Evolutionary conservation across 139 green algal genomes (phyloP).

Genomic region (Pedinophyceae sp.): DNA sequence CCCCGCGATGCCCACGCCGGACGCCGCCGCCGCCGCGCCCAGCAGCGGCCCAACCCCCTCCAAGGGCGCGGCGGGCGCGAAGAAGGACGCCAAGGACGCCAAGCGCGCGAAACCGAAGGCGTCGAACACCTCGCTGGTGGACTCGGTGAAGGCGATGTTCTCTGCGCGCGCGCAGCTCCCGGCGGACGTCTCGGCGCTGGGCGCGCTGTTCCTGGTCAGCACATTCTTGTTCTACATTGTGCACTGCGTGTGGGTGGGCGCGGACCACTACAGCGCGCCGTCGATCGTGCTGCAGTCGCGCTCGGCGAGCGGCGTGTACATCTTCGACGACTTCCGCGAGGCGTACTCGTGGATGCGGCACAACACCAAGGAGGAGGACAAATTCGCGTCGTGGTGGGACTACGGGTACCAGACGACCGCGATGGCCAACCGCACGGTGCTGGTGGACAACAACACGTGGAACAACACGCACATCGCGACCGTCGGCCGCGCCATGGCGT

Average conservation of each 20-base stretch:
- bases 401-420: conserved; percentile 90
- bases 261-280: conserved; percentile 83
- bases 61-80: too few relatives aligned
- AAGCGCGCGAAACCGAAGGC: too few relatives aligned
- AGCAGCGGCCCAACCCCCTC: too few relatives aligned
- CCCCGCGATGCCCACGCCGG: too few relatives aligned
- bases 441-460: conserved; percentile 95
- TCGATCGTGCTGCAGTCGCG: conserved; percentile 80
- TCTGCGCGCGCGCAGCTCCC: too few relatives aligned
- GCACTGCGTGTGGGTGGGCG: conserved; percentile 61
- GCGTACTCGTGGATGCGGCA: conserved; percentile 45
- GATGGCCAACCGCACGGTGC: conserved; percentile 79
- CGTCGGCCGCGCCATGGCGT: conserved; percentile 66
- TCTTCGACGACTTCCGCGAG: conserved; percentile 89
- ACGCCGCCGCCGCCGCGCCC: too few relatives aligned
- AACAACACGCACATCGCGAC: conserved; percentile 93
- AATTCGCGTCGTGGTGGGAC: conserved; percentile 54
- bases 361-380: neutral
- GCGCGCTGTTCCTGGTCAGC: conserved; percentile 19
- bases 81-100: too few relatives aligned
- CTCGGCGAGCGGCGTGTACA: too few relatives aligned
- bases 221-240: conserved; percentile 34
- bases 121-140: too few relatives aligned
- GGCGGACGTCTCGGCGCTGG: conserved; percentile 12
- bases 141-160: too few relatives aligned